A percentile compares a stretch with the other conserved stretches of the same genome.
Evolutionary conservation across 371 early-diverging fungal species (phyloP).

Genomic region (Syncephalastrum racemosum): DNA sequence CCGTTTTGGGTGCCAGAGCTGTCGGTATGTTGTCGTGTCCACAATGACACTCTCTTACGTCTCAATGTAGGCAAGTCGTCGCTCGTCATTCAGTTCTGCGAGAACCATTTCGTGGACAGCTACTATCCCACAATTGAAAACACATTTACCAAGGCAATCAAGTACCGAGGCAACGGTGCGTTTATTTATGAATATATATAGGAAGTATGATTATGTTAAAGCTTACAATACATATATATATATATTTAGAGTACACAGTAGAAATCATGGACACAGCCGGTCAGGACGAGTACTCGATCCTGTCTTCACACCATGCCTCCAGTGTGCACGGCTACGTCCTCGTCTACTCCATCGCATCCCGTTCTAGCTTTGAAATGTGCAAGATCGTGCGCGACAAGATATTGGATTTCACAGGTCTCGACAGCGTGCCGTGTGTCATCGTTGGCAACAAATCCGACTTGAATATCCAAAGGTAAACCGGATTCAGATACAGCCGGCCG

Average conservation of each 20-base stretch:
- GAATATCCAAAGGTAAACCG: constrained; percentile 61
- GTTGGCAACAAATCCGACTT: constrained; percentile 95
- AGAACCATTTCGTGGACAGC: constrained; percentile 88
- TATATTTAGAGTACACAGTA: constrained; percentile 67
- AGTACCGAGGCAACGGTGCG: constrained; percentile 69
- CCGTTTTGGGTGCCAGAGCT: constrained; percentile 80
- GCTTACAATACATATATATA: background rate
- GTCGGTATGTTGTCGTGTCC: constrained; percentile 64
- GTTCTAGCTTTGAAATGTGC: constrained; percentile 87
- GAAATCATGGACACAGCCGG: constrained; percentile 97
- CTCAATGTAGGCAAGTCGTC: constrained; percentile 79
- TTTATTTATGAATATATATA: background rate
- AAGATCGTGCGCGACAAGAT: constrained; percentile 93
- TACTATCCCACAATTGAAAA: constrained; percentile 96
- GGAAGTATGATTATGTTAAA: background rate
- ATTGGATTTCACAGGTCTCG: constrained; percentile 87
- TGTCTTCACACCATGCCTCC: constrained; percentile 86
- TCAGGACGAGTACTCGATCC: constrained; percentile 95
- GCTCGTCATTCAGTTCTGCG: constrained; percentile 91
- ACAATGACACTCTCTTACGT: background rate
- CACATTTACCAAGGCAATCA: constrained; percentile 85
- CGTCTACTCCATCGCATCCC: constrained; percentile 90
- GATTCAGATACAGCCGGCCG: too few relatives aligned
- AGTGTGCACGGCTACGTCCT: constrained; percentile 94
- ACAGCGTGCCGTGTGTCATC: constrained; percentile 87